Conservation (phyloP, 441 rosid species). For the Bocquillonia castaneifolia region DNA sequence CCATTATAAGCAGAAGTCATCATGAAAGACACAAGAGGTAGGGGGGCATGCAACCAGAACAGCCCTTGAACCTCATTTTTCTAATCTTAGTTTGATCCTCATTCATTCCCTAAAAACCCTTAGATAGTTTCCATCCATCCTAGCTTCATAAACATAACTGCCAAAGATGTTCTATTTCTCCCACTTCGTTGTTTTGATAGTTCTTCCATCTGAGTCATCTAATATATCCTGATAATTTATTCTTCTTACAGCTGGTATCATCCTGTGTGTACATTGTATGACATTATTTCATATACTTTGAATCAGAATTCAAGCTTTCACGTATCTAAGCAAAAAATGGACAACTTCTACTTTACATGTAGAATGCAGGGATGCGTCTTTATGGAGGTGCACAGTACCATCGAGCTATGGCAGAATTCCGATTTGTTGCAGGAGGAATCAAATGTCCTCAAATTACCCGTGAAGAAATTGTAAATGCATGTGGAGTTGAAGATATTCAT, state of each 20-base stretch:
- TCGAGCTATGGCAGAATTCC: constrained; percentile 97
- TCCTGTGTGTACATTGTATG: not conserved
- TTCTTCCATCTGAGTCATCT: not conserved
- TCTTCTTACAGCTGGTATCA: not conserved
- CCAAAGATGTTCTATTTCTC: not conserved
- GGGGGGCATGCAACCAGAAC: not conserved
- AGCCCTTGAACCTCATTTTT: not conserved
- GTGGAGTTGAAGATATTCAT: constrained; percentile 97
- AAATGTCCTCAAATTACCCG: constrained; percentile 92
- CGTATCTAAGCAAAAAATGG: constrained; percentile 7
- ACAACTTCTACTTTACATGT: constrained; percentile 21
- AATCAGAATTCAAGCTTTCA: not conserved
- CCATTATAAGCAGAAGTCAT: not conserved
- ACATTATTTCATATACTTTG: not conserved
- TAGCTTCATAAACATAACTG: not conserved
- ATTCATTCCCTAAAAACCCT: not conserved
- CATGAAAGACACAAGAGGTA: not conserved
- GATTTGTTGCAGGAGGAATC: constrained; percentile 84
- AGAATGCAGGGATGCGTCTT: constrained; percentile 97
- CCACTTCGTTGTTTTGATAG: not conserved
- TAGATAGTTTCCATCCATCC: not conserved
- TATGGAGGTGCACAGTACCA: constrained; percentile 98
- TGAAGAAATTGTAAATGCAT: constrained; percentile 95
- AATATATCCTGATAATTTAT: not conserved
- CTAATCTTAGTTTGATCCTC: not conserved